Evolutionary conservation across 352 stramenopile genomes (phyloP).

Genomic region (Phytopythium sindhum): DNA sequence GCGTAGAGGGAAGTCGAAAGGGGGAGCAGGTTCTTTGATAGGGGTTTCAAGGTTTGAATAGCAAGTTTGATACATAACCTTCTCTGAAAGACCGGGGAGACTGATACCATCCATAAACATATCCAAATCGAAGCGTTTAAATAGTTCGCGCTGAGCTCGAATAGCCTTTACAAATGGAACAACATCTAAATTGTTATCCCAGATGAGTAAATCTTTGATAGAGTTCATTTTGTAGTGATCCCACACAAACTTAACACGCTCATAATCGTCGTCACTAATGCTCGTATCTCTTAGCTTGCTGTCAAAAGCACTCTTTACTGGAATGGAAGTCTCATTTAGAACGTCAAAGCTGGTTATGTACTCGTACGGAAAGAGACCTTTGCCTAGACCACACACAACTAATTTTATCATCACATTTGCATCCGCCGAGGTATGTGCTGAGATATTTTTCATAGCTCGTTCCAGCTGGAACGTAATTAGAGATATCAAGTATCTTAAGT

Average conservation of each 20-base stretch:
- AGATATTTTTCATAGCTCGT: slow-evolving; percentile 25
- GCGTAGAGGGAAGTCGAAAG: slow-evolving; percentile 14
- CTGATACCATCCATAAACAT: slow-evolving; percentile 25
- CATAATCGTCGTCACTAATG: slow-evolving; percentile 6
- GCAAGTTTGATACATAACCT: slow-evolving; percentile 29
- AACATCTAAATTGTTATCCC: slow-evolving; percentile 33
- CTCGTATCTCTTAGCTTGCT: slow-evolving; percentile 11
- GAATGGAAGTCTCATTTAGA: slow-evolving; percentile 17
- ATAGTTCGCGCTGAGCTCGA: slow-evolving; percentile 14
- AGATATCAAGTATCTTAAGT: slow-evolving; percentile 32
- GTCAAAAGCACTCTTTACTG: slow-evolving; percentile 23
- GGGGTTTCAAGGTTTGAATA: slow-evolving; percentile 13
- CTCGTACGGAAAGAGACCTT: slow-evolving; percentile 28
- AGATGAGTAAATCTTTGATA: slow-evolving; percentile 27
- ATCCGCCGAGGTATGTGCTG: slow-evolving; percentile 23
- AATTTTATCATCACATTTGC: slow-evolving; percentile 32
- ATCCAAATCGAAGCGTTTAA: slow-evolving; percentile 19
- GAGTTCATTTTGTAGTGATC: slow-evolving; percentile 28
- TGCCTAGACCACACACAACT: slow-evolving; percentile 19
- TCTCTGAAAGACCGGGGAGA: slow-evolving; percentile 16
- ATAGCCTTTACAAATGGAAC: slow-evolving; percentile 19
- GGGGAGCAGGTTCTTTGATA: slow-evolving; percentile 3
- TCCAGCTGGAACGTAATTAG: slow-evolving; percentile 28
- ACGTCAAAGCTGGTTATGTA: slow-evolving; percentile 28
- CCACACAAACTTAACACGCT: slow-evolving; percentile 22